These are phyloP conservation scores for Colletotrichum ledebouriae DNA, from an alignment of 2,329 filamentous ascomycete genomes.

Conservation along the genomic window DNA sequence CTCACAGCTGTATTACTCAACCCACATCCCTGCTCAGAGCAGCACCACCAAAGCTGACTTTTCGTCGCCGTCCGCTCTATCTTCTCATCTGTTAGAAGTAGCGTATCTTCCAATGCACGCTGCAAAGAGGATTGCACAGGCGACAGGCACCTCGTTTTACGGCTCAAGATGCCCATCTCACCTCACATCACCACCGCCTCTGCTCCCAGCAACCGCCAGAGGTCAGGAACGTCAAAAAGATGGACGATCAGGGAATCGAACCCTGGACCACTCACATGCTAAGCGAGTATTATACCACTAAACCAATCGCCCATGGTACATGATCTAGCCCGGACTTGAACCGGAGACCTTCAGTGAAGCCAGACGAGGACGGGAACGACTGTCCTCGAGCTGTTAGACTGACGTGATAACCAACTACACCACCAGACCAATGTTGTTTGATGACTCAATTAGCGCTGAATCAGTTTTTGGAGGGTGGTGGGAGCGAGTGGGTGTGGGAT, in stretches of 20 bases:
- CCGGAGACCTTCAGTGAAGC: conserved; percentile 37
- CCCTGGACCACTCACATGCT: conserved; percentile 31
- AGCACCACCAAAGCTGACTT: too few relatives aligned
- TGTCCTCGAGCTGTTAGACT: conserved; percentile 55
- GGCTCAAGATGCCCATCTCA: too few relatives aligned
- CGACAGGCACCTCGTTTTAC: too few relatives aligned
- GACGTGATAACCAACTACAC: conserved; percentile 63
- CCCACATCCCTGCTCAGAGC: too few relatives aligned
- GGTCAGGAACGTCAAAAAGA: not conserved
- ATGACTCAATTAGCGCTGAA: not conserved
- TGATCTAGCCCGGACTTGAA: conserved; percentile 36
- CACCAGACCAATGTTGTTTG: conserved; percentile 41
- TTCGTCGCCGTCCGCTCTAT: too few relatives aligned
- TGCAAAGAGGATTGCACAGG: too few relatives aligned
- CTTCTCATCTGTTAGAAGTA: too few relatives aligned
- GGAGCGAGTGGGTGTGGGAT: not conserved
- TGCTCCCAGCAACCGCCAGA: not conserved
- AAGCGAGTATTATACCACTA: conserved; percentile 33
- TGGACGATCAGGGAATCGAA: conserved; percentile 30
- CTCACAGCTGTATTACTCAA: too few relatives aligned
- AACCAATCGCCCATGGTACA: conserved; percentile 12
- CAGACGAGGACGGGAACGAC: not conserved
- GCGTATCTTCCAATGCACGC: too few relatives aligned
- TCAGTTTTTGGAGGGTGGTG: not conserved
- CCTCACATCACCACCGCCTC: too few relatives aligned